phyloP scores from a whole-genome alignment of 306 rosid genomes.

The Glycine tomentella region DNA sequence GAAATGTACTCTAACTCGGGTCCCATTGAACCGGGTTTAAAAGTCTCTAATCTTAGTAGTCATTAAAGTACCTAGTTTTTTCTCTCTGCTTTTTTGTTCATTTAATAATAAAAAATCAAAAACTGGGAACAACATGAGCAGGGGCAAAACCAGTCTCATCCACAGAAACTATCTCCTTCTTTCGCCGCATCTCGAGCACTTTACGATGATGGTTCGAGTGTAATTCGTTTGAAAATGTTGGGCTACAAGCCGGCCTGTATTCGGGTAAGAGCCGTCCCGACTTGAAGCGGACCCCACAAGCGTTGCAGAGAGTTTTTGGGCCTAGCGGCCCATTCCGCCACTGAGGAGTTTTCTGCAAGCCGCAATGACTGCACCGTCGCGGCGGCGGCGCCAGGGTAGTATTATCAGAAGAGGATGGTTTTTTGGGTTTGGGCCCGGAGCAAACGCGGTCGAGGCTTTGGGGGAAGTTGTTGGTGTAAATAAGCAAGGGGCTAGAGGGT shows the following conservation, averaged over 20 bases:
- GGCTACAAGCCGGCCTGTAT: conserved; percentile 95
- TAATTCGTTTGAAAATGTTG: conserved; percentile 76
- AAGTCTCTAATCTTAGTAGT: background rate
- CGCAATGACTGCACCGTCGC: conserved; percentile 92
- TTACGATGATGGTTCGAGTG: conserved; percentile 97
- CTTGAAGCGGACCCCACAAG: conserved; percentile 90
- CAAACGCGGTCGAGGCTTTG: conserved; percentile 49
- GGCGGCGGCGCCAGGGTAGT: conserved; percentile 33
- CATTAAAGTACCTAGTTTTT: background rate
- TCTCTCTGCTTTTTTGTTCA: background rate
- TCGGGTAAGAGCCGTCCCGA: conserved; percentile 94
- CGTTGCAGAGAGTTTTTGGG: conserved; percentile 89
- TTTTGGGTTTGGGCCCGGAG: conserved; percentile 50
- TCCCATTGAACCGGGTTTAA: conserved; percentile 37
- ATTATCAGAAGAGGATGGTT: conserved; percentile 10
- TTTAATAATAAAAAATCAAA: conserved; percentile 40
- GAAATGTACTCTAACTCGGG: conserved; percentile 52
- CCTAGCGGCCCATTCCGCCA: conserved; percentile 96
- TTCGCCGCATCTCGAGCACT: conserved; percentile 93
- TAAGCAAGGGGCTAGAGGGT: conserved; percentile 51
- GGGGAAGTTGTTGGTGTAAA: conserved; percentile 21
- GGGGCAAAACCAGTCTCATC: conserved; percentile 47
- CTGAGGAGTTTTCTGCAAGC: conserved; percentile 95
- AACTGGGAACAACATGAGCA: conserved; percentile 52
- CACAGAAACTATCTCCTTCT: conserved; percentile 60